A percentile compares a stretch with the other conserved stretches of the same genome.
Conservation (phyloP, 768 basidiomycete genomes). For the Amanita fuliginea region DNA sequence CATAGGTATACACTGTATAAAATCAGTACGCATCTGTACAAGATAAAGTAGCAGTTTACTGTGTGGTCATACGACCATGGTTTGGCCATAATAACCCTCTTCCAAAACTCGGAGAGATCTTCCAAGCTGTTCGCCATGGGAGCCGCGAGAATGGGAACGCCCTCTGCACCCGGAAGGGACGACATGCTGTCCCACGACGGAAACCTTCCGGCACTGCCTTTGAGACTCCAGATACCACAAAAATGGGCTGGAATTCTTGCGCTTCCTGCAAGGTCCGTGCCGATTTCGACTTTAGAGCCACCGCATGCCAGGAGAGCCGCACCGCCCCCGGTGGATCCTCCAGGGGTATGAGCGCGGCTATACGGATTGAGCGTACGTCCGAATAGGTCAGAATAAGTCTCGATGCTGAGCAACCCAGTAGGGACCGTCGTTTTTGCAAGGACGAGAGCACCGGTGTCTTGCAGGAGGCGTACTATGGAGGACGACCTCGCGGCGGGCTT, state of each 20-base stretch:
- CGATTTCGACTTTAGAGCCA: slow-evolving; percentile 57
- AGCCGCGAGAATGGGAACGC: slow-evolving; percentile 38
- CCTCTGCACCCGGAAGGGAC: slow-evolving; percentile 44
- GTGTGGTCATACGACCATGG: slow-evolving; percentile 63
- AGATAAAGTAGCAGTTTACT: slow-evolving; percentile 22
- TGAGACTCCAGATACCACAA: slow-evolving; percentile 59
- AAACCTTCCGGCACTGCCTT: slow-evolving; percentile 48
- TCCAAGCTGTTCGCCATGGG: slow-evolving; percentile 55
- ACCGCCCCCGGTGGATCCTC: slow-evolving; percentile 65
- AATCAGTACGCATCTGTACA: background rate
- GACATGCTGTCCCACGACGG: slow-evolving; percentile 36
- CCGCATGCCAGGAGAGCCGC: slow-evolving; percentile 55
- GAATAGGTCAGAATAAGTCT: slow-evolving; percentile 49
- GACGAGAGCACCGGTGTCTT: slow-evolving; percentile 52
- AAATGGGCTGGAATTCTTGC: slow-evolving; percentile 66
- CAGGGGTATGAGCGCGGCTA: slow-evolving; percentile 37
- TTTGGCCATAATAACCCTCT: slow-evolving; percentile 43
- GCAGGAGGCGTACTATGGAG: slow-evolving; percentile 43
- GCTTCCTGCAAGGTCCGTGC: slow-evolving; percentile 65
- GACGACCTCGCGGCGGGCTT: slow-evolving; percentile 36
- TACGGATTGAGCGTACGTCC: slow-evolving; percentile 56
- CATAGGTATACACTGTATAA: slow-evolving; percentile 33
- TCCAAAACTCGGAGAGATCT: slow-evolving; percentile 59
- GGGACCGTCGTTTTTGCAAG: slow-evolving; percentile 57
- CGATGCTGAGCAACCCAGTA: slow-evolving; percentile 42